Evolutionary conservation across 1,284 basidiomycete genomes (phyloP).

Genomic region (Exsudoporus floridanus): DNA sequence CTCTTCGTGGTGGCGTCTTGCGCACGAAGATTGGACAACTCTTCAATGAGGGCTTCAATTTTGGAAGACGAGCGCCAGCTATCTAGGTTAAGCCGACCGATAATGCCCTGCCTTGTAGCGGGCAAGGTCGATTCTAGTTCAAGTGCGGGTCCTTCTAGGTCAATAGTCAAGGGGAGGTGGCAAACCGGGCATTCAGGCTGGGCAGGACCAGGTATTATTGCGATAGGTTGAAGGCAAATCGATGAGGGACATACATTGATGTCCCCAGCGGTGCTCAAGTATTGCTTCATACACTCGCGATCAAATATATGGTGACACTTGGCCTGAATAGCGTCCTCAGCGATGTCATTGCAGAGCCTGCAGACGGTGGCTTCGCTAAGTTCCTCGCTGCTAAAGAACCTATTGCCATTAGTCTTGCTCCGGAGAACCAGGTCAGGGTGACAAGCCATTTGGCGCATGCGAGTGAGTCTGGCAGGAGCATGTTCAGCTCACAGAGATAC

Average conservation of each 20-base stretch:
- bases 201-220: not conserved
- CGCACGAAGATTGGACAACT: constrained; percentile 79
- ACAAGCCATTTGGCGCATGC: constrained; percentile 96
- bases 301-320: constrained; percentile 91
- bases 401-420: constrained; percentile 73
- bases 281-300: constrained; percentile 94
- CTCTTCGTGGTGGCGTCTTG: constrained; percentile 95
- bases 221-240: not conserved
- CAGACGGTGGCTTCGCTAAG: constrained; percentile 78
- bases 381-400: constrained; percentile 57
- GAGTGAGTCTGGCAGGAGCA: constrained; percentile 55
- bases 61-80: constrained; percentile 95
- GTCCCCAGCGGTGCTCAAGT: constrained; percentile 79
- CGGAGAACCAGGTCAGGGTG: constrained; percentile 94
- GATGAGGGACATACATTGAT: constrained; percentile 49
- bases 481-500: not conserved
- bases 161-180: constrained; percentile 90
- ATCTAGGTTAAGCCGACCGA: constrained; percentile 86
- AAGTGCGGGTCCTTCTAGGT: constrained; percentile 89
- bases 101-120: constrained; percentile 85
- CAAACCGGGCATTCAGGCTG: constrained; percentile 95
- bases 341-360: constrained; percentile 94
- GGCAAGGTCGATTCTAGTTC: constrained; percentile 70
- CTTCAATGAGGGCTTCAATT: constrained; percentile 96
- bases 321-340: constrained; percentile 95